Conservation (phyloP, 495 filamentous ascomycete genomes). For the Neurospora tetraspora region DNA sequence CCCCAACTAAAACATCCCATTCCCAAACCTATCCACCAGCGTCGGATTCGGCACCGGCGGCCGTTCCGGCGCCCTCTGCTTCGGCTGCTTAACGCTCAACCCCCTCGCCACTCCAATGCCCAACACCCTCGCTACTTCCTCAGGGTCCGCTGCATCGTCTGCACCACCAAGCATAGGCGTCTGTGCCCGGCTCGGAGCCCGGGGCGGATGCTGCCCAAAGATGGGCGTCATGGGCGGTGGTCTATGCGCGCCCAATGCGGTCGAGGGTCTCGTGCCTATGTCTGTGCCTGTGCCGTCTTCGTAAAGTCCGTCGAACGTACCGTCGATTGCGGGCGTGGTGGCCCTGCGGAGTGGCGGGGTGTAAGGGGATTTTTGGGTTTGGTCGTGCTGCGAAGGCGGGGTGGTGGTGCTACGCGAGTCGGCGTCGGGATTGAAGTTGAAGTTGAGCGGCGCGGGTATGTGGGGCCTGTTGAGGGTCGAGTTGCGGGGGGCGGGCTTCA, state of each 20-base stretch:
- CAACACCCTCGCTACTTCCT: not conserved
- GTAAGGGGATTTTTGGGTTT: conserved; percentile 16
- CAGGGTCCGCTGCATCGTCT: not conserved
- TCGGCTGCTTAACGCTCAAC: conserved; percentile 15
- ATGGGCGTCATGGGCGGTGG: not conserved
- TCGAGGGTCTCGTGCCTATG: not conserved
- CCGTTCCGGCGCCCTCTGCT: conserved; percentile 1
- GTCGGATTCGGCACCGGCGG: not conserved
- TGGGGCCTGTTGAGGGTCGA: conserved; percentile 10
- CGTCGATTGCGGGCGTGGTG: conserved; percentile 6
- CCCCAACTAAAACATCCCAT: conserved; percentile 14
- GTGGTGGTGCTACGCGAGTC: conserved; percentile 14
- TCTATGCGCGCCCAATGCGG: not conserved
- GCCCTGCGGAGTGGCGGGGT: not conserved
- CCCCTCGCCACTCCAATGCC: conserved; percentile 24
- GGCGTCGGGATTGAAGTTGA: conserved; percentile 20
- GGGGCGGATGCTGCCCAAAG: not conserved
- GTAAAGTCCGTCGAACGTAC: not conserved
- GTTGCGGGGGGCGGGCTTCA: not conserved
- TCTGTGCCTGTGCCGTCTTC: not conserved
- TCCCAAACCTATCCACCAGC: conserved; percentile 18
- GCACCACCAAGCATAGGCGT: conserved; percentile 8
- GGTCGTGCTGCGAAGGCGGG: not conserved
- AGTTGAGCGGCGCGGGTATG: conserved; percentile 14
- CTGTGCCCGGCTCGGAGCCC: conserved; percentile 1